Percentiles rank a stretch among this genome's conserved stretches.
phyloP scores from a whole-genome alignment of 1,284 basidiomycete genomes.

The Exobasidium rhododendri region DNA sequence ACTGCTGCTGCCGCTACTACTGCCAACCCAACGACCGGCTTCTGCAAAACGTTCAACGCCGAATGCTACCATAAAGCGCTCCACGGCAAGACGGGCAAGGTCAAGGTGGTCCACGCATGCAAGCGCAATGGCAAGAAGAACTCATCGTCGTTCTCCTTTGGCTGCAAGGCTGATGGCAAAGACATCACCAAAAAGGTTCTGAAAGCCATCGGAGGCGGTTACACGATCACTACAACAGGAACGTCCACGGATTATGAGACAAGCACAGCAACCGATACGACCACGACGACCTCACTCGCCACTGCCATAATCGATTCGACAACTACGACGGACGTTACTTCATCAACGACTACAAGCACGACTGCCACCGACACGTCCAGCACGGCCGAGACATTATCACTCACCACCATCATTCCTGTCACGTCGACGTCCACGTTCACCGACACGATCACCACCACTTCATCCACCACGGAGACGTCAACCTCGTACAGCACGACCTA shows the following conservation, averaged over 20 bases:
- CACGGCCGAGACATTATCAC: not conserved
- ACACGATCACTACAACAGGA: not conserved
- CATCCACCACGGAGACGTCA: not conserved
- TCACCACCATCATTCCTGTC: constrained; percentile 9
- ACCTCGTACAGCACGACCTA: not conserved
- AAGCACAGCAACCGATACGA: constrained; percentile 1
- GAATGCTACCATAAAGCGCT: constrained; percentile 11
- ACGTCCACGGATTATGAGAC: constrained; percentile 1
- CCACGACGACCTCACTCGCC: not conserved
- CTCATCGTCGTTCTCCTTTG: constrained; percentile 10
- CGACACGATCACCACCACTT: not conserved
- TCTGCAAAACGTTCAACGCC: constrained; percentile 16
- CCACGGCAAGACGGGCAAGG: constrained; percentile 26
- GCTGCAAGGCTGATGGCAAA: no score
- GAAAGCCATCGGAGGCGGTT: no score
- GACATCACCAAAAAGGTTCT: no score
- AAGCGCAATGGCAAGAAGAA: constrained; percentile 11
- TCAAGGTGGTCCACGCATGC: constrained; percentile 11
- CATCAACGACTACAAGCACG: not conserved
- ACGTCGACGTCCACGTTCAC: not conserved
- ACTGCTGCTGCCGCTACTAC: no score
- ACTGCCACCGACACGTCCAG: not conserved
- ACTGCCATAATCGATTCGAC: not conserved
- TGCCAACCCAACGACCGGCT: not conserved
- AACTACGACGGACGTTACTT: not conserved